Base-by-base conservation (phyloP, 2,329 filamentous ascomycete species). In the Hypoxylon sp. region DNA sequence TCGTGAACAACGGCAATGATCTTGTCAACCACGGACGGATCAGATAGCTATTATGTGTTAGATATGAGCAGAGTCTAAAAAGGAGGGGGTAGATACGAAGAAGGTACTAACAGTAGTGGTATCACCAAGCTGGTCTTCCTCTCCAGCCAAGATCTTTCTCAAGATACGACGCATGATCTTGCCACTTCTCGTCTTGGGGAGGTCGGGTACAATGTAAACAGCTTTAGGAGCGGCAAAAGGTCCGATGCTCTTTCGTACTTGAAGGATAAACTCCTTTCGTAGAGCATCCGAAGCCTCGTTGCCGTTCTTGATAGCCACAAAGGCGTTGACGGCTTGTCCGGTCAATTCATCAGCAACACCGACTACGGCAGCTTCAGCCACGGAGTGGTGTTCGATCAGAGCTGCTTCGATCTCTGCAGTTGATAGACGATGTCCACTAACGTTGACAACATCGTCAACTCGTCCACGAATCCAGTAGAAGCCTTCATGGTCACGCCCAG, bases 401-500 rank as follows among this genome's bases (percentile, higher is more conserved):
- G 96, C 96, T 28, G 96, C 96, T 83, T 99, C 96, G 72, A 99
- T 99, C 82, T 99, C 96, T 36, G 96, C 95, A 9, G 96, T 99
- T 14, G 95, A 98, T 69, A 99, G 87, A 80, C 96, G 91, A 82
- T 99, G 96, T 28, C 96, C 96, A 74, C 92, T 96, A 69, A 99
- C 96, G 81, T 99, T 99, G 80, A 99, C 95, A 46, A 99, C 96
- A 76, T 99, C 96, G 78, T 99, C 96, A 58, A 99, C 96, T 81
- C 96, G 94, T 72, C 96, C 96, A 69, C 96, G 93, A 80, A 99
- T 99, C 96, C 96, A 99, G 89, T 98, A 99, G 86, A 98, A 99
- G 63, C 96, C 96, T 76, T 99, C 96, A 82, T 97, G 92, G 80
- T 99, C 96, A 78, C 96, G 93, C 66, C 93, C 96, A 61, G 96